Conservation (phyloP, 192 early-diverging fungal genomes). For the Piromyces finnis region DNA sequence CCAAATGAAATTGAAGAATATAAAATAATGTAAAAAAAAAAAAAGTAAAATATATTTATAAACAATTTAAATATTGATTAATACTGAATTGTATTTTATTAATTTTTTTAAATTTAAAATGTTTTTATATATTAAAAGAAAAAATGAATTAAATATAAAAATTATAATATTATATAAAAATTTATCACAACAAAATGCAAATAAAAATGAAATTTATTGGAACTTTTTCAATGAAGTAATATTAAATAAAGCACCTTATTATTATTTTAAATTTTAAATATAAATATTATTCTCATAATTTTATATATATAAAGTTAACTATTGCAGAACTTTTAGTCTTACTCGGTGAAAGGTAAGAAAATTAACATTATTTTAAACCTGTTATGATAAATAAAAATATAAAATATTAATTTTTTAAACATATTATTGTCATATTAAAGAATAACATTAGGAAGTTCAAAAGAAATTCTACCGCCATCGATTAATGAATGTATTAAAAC, state of each 20-base stretch:
- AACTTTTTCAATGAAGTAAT: neutral
- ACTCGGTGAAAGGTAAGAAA: neutral
- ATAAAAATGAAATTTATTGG: neutral
- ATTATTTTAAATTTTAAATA: too few relatives aligned
- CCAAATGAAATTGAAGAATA: neutral
- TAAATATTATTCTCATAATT: too few relatives aligned
- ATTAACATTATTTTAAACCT: too few relatives aligned
- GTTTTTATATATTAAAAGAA: neutral
- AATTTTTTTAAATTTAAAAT: too few relatives aligned
- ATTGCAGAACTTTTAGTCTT: neutral
- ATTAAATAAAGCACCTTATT: too few relatives aligned
- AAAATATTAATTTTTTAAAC: too few relatives aligned
- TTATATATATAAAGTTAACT: neutral
- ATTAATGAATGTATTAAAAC: constrained; percentile 1
- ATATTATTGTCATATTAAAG: too few relatives aligned
- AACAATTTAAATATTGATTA: too few relatives aligned
- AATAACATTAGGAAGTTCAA: constrained; percentile 3
- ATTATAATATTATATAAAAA: neutral
- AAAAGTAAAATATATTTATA: too few relatives aligned
- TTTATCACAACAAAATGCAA: neutral
- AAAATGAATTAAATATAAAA: neutral
- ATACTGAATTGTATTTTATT: too few relatives aligned
- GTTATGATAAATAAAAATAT: too few relatives aligned
- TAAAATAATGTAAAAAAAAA: neutral
- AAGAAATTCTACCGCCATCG: constrained; percentile 4